Evolutionary conservation across 2,329 filamentous ascomycete species (phyloP).

Genomic region (Alternaria triticina): DNA sequence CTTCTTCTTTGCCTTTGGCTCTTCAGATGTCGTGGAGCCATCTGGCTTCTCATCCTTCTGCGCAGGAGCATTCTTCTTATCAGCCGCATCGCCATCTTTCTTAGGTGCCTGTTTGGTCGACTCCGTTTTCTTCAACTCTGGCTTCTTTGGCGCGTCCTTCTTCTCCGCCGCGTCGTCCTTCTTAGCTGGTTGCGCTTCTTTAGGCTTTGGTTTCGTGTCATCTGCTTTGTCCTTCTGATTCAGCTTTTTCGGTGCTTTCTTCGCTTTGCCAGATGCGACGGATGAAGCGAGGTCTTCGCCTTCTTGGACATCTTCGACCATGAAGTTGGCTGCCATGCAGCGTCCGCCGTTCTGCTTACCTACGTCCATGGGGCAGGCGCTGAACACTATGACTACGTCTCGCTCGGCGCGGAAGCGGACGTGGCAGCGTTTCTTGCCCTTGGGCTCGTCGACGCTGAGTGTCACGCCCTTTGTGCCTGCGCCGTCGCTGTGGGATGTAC

Average conservation of each 20-base stretch:
- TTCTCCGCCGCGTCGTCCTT: not conserved
- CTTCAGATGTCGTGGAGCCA: constrained; percentile 1
- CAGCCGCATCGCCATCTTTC: constrained; percentile 6
- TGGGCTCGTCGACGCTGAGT: constrained; percentile 39
- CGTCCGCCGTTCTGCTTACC: constrained; percentile 45
- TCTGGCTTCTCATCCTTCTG: constrained; percentile 5
- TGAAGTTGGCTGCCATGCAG: constrained; percentile 49
- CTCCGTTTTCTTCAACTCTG: not conserved
- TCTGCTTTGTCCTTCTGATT: constrained; percentile 9
- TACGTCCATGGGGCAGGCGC: constrained; percentile 48
- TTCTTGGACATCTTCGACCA: constrained; percentile 42
- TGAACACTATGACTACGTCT: constrained; percentile 47
- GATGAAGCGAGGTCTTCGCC: constrained; percentile 33
- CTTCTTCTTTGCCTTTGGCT: constrained; percentile 43
- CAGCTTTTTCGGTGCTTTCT: constrained; percentile 24
- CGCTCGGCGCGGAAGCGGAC: constrained; percentile 46
- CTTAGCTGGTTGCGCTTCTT: constrained; percentile 12
- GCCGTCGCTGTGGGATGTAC: constrained; percentile 16
- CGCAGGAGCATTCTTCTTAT: constrained; percentile 1
- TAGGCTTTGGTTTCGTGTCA: constrained; percentile 19
- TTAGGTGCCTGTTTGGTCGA: constrained; percentile 7
- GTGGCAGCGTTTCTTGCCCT: constrained; percentile 43
- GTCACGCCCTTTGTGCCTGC: constrained; percentile 39
- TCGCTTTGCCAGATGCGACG: constrained; percentile 23
- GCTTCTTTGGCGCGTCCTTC: constrained; percentile 4